Evolutionary conservation across 2,329 filamentous ascomycete genomes (phyloP).

Genomic region (Lasiodiplodia hormozganensis): DNA sequence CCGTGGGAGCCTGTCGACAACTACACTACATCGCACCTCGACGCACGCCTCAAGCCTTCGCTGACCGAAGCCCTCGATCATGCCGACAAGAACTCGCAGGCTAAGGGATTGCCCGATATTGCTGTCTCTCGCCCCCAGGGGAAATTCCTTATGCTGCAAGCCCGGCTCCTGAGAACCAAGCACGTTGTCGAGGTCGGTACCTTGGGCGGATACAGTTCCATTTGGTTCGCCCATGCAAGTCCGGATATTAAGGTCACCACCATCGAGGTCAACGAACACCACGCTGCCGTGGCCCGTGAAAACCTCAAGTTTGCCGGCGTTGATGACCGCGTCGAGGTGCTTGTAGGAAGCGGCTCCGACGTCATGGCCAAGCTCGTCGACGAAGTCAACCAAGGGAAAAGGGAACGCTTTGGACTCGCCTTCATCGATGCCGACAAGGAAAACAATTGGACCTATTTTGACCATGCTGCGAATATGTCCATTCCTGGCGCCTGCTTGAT

Average conservation of each 20-base stretch:
- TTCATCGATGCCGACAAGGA: constrained; percentile 63
- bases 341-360: constrained; percentile 55
- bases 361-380: constrained; percentile 49
- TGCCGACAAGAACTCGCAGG: constrained; percentile 35
- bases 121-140: constrained; percentile 44
- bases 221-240: constrained; percentile 57
- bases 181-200: constrained; percentile 62
- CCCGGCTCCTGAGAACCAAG: constrained; percentile 38
- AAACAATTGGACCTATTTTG: constrained; percentile 59
- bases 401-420: constrained; percentile 56
- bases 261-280: constrained; percentile 57
- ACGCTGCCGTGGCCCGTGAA: constrained; percentile 55
- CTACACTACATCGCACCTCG: constrained; percentile 45
- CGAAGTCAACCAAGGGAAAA: constrained; percentile 49
- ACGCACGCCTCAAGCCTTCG: constrained; percentile 36
- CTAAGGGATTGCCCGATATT: constrained; percentile 43
- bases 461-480: constrained; percentile 50
- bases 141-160: constrained; percentile 45
- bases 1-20: constrained; percentile 49
- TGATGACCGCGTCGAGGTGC: constrained; percentile 52
- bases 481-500: constrained; percentile 52
- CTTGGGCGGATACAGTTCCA: constrained; percentile 61
- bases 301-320: constrained; percentile 54
- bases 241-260: constrained; percentile 54
- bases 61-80: constrained; percentile 32